phyloP scores from a whole-genome alignment of 73 alveolate species.

The Paramecium octaurelia region DNA sequence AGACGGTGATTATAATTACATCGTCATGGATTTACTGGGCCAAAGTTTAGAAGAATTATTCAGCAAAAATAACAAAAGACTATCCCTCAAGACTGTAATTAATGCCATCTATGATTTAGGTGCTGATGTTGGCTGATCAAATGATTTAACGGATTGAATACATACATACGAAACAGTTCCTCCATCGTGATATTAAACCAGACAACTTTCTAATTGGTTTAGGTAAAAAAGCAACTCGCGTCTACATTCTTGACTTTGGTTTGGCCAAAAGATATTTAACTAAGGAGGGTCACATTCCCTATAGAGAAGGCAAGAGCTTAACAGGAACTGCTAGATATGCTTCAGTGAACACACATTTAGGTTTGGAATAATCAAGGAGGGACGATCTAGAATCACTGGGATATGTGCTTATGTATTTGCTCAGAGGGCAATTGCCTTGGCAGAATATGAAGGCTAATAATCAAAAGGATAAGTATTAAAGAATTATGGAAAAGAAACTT shows the following conservation, averaged over 20 bases:
- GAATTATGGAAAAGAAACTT: constrained; percentile 77
- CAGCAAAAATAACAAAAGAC: constrained; percentile 63
- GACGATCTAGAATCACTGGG: constrained; percentile 90
- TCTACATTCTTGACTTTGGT: constrained; percentile 91
- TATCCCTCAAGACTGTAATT: constrained; percentile 49
- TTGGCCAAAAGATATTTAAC: constrained; percentile 85
- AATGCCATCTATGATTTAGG: constrained; percentile 40
- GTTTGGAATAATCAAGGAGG: constrained; percentile 79
- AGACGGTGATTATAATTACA: constrained; percentile 80
- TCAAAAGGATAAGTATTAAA: constrained; percentile 77
- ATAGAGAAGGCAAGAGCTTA: constrained; percentile 89
- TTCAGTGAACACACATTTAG: constrained; percentile 68
- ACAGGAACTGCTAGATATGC: constrained; percentile 95
- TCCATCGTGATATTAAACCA: constrained; percentile 90
- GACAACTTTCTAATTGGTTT: constrained; percentile 80
- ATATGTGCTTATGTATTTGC: constrained; percentile 76
- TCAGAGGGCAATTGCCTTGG: constrained; percentile 88
- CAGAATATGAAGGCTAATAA: constrained; percentile 74
- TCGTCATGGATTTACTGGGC: constrained; percentile 92
- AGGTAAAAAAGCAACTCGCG: constrained; percentile 63
- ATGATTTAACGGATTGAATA: constrained; percentile 60
- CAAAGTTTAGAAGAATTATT: constrained; percentile 87
- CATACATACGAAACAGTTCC: constrained; percentile 70
- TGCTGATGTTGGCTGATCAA: constrained; percentile 54
- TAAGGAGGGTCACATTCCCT: constrained; percentile 91